Evolutionary conservation across 73 alveolate species (phyloP).

Genomic region (Paramecium sexaurelia): DNA sequence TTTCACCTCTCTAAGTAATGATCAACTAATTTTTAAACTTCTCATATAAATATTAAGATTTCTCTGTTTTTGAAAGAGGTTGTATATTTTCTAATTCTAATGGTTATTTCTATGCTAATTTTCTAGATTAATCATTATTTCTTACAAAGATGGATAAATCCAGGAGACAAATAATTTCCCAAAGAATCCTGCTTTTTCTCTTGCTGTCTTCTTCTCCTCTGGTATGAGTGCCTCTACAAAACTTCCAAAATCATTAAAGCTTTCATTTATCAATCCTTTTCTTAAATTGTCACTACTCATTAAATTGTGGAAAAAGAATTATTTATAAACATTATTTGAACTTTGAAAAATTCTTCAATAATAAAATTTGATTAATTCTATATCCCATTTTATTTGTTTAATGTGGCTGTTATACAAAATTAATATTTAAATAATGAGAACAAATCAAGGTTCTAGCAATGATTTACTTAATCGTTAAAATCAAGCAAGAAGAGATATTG

Average conservation of each 20-base stretch:
- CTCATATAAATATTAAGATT: not conserved
- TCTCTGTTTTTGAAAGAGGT: not conserved
- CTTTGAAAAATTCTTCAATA: not conserved
- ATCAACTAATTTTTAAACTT: not conserved
- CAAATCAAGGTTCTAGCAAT: not conserved
- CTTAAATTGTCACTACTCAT: slow-evolving; percentile 2
- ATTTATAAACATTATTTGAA: not conserved
- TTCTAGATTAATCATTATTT: not conserved
- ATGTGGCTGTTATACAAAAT: not conserved
- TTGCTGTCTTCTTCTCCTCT: not conserved
- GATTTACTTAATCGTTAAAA: not conserved
- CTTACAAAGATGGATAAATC: slow-evolving; percentile 1
- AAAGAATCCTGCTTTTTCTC: not conserved
- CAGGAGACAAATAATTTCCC: not conserved
- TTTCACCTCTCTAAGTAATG: not conserved
- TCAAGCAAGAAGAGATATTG: not conserved
- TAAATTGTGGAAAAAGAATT: not conserved
- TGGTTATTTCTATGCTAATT: not conserved
- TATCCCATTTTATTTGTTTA: not conserved
- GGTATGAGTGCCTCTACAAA: not conserved
- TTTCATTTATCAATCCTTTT: not conserved
- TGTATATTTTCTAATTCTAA: slow-evolving; percentile 4
- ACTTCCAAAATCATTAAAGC: not conserved
- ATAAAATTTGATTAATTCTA: not conserved
- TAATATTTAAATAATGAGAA: slow-evolving; percentile 7